These are phyloP conservation scores for Nematocida sp. DNA, from an alignment of 371 early-diverging fungal genomes.

Conservation along the genomic window DNA sequence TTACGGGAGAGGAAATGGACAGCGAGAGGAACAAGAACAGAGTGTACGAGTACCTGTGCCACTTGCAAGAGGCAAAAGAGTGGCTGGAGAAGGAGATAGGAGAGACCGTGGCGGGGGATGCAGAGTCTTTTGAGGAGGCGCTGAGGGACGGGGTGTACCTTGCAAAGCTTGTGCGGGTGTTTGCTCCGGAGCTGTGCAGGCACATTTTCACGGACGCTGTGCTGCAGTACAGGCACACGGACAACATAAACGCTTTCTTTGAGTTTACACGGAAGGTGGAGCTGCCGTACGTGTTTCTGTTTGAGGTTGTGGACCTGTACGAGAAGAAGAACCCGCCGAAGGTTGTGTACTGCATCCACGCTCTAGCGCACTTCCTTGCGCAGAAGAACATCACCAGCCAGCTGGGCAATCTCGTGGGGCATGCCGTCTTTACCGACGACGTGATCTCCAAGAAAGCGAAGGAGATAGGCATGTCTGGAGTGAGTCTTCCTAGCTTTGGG, in stretches of 20 bases:
- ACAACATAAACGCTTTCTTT: slow-evolving; percentile 91
- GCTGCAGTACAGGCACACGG: slow-evolving; percentile 87
- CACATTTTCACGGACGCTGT: slow-evolving; percentile 74
- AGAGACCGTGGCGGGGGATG: slow-evolving; percentile 68
- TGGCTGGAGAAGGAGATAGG: slow-evolving; percentile 71
- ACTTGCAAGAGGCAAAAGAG: slow-evolving; percentile 95
- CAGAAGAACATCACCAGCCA: slow-evolving; percentile 46
- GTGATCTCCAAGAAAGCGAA: slow-evolving; percentile 54
- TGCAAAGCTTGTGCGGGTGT: slow-evolving; percentile 77
- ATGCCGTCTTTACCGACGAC: slow-evolving; percentile 53
- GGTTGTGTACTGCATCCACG: slow-evolving; percentile 97
- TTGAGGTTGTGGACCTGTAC: slow-evolving; percentile 93
- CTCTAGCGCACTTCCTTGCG: slow-evolving; percentile 71
- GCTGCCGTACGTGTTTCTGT: slow-evolving; percentile 81
- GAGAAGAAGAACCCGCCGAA: slow-evolving; percentile 97
- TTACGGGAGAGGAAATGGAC: slow-evolving; percentile 71
- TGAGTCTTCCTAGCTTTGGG: slow-evolving; percentile 55
- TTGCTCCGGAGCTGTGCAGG: slow-evolving; percentile 74
- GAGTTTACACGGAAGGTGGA: slow-evolving; percentile 72
- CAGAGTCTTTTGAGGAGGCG: slow-evolving; percentile 72
- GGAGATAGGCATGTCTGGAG: slow-evolving; percentile 54
- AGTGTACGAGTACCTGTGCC: slow-evolving; percentile 95
- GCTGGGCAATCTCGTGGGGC: slow-evolving; percentile 52
- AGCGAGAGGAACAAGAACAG: slow-evolving; percentile 76
- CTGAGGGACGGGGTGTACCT: slow-evolving; percentile 83